Percentiles rank a stretch among this genome's conserved stretches.
phyloP scores from a whole-genome alignment of 1,284 basidiomycete genomes.

The Wolfiporia cocos region DNA sequence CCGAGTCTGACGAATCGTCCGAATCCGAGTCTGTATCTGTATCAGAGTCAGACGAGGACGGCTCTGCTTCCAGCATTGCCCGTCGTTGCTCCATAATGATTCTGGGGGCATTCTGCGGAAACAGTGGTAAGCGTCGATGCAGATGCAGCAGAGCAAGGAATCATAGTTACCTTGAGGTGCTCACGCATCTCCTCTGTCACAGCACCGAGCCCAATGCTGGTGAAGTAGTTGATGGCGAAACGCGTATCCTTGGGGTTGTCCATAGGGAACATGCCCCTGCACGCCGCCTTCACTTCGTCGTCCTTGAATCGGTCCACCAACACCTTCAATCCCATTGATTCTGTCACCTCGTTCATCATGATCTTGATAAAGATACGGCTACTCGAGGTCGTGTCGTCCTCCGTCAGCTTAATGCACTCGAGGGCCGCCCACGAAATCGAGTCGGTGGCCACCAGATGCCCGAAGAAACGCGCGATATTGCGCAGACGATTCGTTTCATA shows the following conservation, averaged over 20 bases:
- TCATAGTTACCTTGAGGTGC: slow-evolving; percentile 72
- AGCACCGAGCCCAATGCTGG: slow-evolving; percentile 86
- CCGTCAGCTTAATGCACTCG: slow-evolving; percentile 87
- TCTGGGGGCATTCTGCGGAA: slow-evolving; percentile 76
- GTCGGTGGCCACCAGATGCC: slow-evolving; percentile 83
- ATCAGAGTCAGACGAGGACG: slow-evolving; percentile 52
- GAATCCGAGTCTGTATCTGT: slow-evolving; percentile 33
- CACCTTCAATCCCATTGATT: slow-evolving; percentile 84
- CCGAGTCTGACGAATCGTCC: slow-evolving; percentile 34
- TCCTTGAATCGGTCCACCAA: slow-evolving; percentile 86
- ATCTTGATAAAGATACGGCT: slow-evolving; percentile 98
- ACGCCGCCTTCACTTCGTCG: slow-evolving; percentile 71
- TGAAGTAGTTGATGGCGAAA: slow-evolving; percentile 98
- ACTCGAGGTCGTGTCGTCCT: slow-evolving; percentile 95
- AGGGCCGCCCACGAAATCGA: slow-evolving; percentile 87
- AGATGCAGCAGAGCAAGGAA: slow-evolving; percentile 5
- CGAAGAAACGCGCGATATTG: slow-evolving; percentile 96
- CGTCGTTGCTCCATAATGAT: slow-evolving; percentile 91
- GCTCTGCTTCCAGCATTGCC: slow-evolving; percentile 71
- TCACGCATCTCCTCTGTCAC: slow-evolving; percentile 97
- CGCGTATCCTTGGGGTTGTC: slow-evolving; percentile 96
- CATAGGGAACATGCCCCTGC: slow-evolving; percentile 88
- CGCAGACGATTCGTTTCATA: slow-evolving; percentile 98
- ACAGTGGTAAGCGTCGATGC: slow-evolving; percentile 1
- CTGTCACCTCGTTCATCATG: slow-evolving; percentile 90